Percentiles rank a stretch among this genome's conserved stretches.
Evolutionary conservation across 768 basidiomycete genomes (phyloP).

Genomic region (Suillus brevipes): DNA sequence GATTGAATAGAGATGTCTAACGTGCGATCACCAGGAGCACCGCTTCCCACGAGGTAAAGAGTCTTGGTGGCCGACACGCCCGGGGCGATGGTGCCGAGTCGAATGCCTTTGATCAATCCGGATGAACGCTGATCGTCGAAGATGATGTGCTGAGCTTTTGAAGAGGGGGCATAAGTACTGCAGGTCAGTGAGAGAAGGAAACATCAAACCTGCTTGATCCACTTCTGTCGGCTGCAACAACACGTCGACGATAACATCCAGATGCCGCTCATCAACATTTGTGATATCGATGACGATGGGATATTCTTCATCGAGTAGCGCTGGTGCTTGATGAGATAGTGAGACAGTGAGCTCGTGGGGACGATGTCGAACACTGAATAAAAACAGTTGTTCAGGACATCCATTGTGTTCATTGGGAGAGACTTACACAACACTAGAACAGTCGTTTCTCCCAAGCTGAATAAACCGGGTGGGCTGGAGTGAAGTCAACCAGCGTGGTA

Average conservation of each 20-base stretch:
- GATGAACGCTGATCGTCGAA: constrained; percentile 66
- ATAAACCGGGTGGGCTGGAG: constrained; percentile 54
- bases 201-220: constrained; percentile 62
- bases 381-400: constrained; percentile 10
- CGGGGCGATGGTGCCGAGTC: constrained; percentile 62
- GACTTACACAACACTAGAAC: constrained; percentile 50
- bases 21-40: constrained; percentile 67
- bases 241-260: constrained; percentile 71
- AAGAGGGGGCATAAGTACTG: not conserved
- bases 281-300: constrained; percentile 69
- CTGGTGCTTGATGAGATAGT: constrained; percentile 62
- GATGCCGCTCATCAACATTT: constrained; percentile 68
- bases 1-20: constrained; percentile 84
- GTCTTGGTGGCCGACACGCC: constrained; percentile 60
- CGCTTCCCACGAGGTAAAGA: constrained; percentile 59
- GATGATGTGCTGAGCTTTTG: constrained; percentile 57
- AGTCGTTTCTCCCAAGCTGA: constrained; percentile 48
- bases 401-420: not conserved
- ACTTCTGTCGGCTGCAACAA: constrained; percentile 79
- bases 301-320: constrained; percentile 80
- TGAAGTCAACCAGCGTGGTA: constrained; percentile 59
- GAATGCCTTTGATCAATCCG: constrained; percentile 71
- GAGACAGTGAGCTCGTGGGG: constrained; percentile 58
- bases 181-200: not conserved
- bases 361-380: constrained; percentile 57